Conservation (phyloP, 164 flowering plant genomes). For the Aristolochia fimbriata region DNA sequence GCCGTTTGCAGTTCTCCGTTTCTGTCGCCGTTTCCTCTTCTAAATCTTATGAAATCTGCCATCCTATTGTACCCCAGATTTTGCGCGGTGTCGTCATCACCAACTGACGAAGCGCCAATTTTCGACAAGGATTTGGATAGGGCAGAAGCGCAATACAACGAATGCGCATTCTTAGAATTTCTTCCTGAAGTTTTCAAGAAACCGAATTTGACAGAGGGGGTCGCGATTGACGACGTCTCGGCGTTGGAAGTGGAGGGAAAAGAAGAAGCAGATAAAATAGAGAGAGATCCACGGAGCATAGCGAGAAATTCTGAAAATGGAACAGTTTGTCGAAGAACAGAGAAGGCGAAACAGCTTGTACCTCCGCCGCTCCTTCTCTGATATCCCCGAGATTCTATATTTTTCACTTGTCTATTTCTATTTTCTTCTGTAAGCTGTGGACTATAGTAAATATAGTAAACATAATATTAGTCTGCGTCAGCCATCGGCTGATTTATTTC, state of each 20-base stretch:
- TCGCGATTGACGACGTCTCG: constrained; percentile 6
- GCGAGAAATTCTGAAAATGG: not conserved
- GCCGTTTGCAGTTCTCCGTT: constrained; percentile 85
- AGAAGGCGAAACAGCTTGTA: too few species aligned
- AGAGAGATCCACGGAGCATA: constrained; percentile 31
- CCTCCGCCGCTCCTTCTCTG: too few species aligned
- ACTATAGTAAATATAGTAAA: too few species aligned
- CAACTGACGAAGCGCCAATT: constrained; percentile 13
- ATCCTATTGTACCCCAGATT: constrained; percentile 54
- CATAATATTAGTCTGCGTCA: too few species aligned
- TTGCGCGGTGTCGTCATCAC: constrained; percentile 41
- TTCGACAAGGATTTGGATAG: not conserved
- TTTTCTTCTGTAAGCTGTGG: too few species aligned
- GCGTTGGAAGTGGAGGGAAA: constrained; percentile 22
- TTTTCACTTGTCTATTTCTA: too few species aligned
- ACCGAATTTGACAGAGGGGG: not conserved
- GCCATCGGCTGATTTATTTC: too few species aligned
- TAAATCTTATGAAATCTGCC: constrained; percentile 92
- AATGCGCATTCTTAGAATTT: not conserved
- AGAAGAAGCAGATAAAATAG: constrained; percentile 28
- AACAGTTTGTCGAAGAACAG: too few species aligned
- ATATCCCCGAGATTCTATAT: too few species aligned
- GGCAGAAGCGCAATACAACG: constrained; percentile 1
- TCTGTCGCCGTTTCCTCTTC: constrained; percentile 16
- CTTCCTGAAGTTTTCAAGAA: constrained; percentile 1